Evolutionary conservation across 495 filamentous ascomycete genomes (phyloP).

Genomic region (Pseudevernia furfuracea): DNA sequence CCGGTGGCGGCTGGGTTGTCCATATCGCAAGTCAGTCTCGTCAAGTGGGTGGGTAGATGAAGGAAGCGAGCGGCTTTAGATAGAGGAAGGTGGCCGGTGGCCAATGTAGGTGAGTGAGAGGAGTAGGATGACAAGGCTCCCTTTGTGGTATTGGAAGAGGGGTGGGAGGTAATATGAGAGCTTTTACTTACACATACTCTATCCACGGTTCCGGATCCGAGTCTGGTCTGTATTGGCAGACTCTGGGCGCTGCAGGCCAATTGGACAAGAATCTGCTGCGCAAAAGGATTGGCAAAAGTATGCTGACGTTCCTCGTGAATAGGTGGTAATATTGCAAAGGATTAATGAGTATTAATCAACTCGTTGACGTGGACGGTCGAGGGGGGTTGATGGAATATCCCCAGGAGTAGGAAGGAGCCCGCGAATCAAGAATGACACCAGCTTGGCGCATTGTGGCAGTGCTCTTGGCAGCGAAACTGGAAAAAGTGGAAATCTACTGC

Average conservation of each 20-base stretch:
- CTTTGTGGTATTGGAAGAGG: background rate
- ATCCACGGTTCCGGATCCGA: background rate
- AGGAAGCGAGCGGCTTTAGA: background rate
- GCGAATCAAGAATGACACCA: background rate
- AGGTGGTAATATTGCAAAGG: background rate
- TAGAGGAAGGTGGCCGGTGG: background rate
- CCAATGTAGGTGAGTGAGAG: background rate
- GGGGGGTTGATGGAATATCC: too few species aligned
- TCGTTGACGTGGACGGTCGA: background rate
- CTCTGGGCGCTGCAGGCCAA: background rate
- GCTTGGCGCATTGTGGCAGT: slow-evolving; percentile 3
- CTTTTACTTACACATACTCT: slow-evolving; percentile 7
- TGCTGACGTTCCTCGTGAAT: background rate
- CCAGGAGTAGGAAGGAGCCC: too few species aligned
- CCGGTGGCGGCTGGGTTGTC: slow-evolving; percentile 18
- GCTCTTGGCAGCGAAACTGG: background rate
- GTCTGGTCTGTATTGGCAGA: too few species aligned
- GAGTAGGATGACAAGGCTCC: background rate
- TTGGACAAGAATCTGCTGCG: background rate
- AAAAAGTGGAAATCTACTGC: too few species aligned
- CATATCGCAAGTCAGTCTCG: slow-evolving; percentile 17
- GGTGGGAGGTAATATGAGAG: background rate
- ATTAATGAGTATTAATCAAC: background rate
- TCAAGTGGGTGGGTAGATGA: background rate
- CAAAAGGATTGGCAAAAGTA: background rate